Percentiles rank a stretch among this genome's conserved stretches.
Conservation (phyloP, 768 basidiomycete genomes). For the Trametes elegans region DNA sequence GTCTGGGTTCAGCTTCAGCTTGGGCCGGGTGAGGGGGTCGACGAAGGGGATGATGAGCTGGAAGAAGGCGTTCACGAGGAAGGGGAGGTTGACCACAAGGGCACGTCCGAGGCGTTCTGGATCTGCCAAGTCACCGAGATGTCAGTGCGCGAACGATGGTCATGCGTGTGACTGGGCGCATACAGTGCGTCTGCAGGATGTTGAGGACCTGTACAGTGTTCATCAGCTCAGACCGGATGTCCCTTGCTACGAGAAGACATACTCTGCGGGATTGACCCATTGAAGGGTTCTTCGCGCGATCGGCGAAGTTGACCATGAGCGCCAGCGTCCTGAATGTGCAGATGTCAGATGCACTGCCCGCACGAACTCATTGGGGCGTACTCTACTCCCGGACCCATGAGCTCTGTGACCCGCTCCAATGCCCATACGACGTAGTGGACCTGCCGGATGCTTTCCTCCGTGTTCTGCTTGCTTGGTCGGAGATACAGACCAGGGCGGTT, state of each 20-base stretch:
- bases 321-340: slow-evolving; percentile 50
- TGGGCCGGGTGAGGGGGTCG: slow-evolving; percentile 76
- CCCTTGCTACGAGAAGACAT: slow-evolving; percentile 5
- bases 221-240: not conserved
- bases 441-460: slow-evolving; percentile 63
- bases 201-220: slow-evolving; percentile 26
- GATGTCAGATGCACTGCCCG: not conserved
- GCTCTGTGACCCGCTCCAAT: slow-evolving; percentile 71
- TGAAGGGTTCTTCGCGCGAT: slow-evolving; percentile 60
- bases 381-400: slow-evolving; percentile 84
- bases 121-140: slow-evolving; percentile 33
- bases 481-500: slow-evolving; percentile 72
- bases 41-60: slow-evolving; percentile 79
- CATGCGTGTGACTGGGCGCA: no score
- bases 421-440: slow-evolving; percentile 74
- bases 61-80: slow-evolving; percentile 70
- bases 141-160: not conserved
- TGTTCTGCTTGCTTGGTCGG: slow-evolving; percentile 73
- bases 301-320: slow-evolving; percentile 76
- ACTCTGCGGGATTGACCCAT: slow-evolving; percentile 39
- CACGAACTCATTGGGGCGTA: slow-evolving; percentile 33
- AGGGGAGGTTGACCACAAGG: slow-evolving; percentile 79
- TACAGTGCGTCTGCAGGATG: slow-evolving; percentile 73
- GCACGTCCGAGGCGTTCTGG: slow-evolving; percentile 81
- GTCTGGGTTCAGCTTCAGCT: slow-evolving; percentile 74